Evolutionary conservation across 2,329 filamentous ascomycete genomes (phyloP).

Genomic region (Drechslera avenae): DNA sequence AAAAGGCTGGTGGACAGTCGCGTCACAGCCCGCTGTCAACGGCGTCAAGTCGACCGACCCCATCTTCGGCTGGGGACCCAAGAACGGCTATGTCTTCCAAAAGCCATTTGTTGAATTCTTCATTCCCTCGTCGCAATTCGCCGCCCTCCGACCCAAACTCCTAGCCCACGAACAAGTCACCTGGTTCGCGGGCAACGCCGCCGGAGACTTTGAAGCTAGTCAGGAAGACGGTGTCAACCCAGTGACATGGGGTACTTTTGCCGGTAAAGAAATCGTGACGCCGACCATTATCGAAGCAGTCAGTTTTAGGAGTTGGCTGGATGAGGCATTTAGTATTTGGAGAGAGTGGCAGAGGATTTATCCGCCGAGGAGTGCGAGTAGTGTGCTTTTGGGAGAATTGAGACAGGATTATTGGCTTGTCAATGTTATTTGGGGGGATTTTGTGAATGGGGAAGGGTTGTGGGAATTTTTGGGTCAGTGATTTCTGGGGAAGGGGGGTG

Average conservation of each 20-base stretch:
- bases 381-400: conserved; percentile 70
- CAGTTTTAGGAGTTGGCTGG: conserved; percentile 89
- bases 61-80: conserved; percentile 92
- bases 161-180: conserved; percentile 71
- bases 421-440: conserved; percentile 86
- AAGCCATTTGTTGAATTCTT: conserved; percentile 99
- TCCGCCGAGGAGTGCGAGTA: conserved; percentile 71
- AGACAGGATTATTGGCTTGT: conserved; percentile 82
- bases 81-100: conserved; percentile 93
- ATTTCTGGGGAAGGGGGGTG: background rate
- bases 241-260: conserved; percentile 96
- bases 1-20: conserved; percentile 93
- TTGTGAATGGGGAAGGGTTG: conserved; percentile 70
- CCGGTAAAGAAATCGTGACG: conserved; percentile 92
- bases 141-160: conserved; percentile 67
- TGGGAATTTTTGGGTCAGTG: conserved; percentile 66
- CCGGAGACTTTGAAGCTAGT: conserved; percentile 76
- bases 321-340: conserved; percentile 97
- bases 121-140: conserved; percentile 75
- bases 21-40: conserved; percentile 92
- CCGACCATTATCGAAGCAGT: conserved; percentile 97
- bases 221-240: conserved; percentile 77
- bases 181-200: conserved; percentile 83
- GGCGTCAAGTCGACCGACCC: conserved; percentile 76
- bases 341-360: conserved; percentile 91